Evolutionary conservation across 129 eudicot genomes (phyloP).

Genomic region (Flaveria linearis): DNA sequence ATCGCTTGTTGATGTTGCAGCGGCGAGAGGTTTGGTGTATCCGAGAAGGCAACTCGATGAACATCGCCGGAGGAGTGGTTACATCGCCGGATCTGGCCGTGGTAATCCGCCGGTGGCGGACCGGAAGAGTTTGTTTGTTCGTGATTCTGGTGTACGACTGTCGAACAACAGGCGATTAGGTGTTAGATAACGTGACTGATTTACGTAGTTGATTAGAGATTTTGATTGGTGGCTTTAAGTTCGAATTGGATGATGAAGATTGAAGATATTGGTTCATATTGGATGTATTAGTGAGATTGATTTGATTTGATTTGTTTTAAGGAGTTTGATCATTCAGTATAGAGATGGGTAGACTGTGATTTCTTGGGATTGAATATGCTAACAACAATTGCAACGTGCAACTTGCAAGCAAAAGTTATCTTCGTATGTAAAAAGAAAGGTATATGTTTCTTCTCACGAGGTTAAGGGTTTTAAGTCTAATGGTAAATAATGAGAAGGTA

Average conservation of each 20-base stretch:
- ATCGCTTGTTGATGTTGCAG: slow-evolving; percentile 34
- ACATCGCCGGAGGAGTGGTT: slow-evolving; percentile 16
- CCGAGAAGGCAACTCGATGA: neutral
- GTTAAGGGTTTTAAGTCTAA: too few relatives aligned
- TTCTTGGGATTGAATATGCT: too few relatives aligned
- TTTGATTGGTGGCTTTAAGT: slow-evolving; percentile 4
- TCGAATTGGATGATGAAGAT: slow-evolving; percentile 7
- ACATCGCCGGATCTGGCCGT: too few relatives aligned
- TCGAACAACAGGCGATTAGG: slow-evolving; percentile 12
- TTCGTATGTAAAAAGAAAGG: too few relatives aligned
- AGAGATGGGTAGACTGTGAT: too few relatives aligned
- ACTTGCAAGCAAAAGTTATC: too few relatives aligned
- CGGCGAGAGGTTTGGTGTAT: neutral
- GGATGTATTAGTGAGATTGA: slow-evolving; percentile 13
- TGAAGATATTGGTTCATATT: neutral
- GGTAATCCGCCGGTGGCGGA: slow-evolving; percentile 9
- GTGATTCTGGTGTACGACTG: slow-evolving; percentile 18
- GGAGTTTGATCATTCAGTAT: neutral
- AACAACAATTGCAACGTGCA: too few relatives aligned
- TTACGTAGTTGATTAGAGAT: neutral
- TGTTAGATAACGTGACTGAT: slow-evolving; percentile 14
- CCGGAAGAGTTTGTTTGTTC: slow-evolving; percentile 27
- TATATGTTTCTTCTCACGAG: too few relatives aligned
- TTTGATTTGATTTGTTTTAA: neutral
- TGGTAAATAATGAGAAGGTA: too few relatives aligned